Percentiles rank a stretch among this genome's conserved stretches.
These are phyloP conservation scores for Gentiana dahurica DNA, from an alignment of 257 asterid species.

Conservation along the genomic window DNA sequence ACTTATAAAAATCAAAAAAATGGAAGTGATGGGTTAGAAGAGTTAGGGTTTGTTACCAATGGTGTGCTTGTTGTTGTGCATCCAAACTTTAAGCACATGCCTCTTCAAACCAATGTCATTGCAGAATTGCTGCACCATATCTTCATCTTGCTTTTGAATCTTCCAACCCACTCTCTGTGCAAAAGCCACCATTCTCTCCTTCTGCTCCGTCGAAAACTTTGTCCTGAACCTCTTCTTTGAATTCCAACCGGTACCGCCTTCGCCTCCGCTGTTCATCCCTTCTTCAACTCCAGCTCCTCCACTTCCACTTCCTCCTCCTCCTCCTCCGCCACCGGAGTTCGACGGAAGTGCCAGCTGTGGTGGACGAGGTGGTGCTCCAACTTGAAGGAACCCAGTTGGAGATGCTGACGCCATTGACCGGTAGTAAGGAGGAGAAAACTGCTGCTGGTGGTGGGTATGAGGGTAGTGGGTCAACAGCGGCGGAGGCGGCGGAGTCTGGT, in stretches of 20 bases:
- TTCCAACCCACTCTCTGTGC: conserved; percentile 49
- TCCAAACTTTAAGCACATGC: conserved; percentile 64
- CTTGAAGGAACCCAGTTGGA: conserved; percentile 29
- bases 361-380: conserved; percentile 20
- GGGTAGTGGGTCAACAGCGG: conserved; percentile 6
- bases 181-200: conserved; percentile 39
- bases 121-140: conserved; percentile 38
- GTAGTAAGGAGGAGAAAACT: conserved; percentile 16
- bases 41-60: conserved; percentile 35
- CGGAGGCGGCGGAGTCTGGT: conserved; percentile 15
- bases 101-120: conserved; percentile 38
- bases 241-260: conserved; percentile 14
- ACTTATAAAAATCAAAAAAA: not conserved
- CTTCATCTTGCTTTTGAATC: conserved; percentile 41
- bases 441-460: conserved; percentile 7
- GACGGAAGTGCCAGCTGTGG: conserved; percentile 23
- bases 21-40: not conserved
- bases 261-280: conserved; percentile 21
- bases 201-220: conserved; percentile 43
- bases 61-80: conserved; percentile 59
- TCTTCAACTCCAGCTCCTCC: conserved; percentile 25
- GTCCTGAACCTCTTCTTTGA: conserved; percentile 40
- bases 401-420: conserved; percentile 11
- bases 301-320: conserved; percentile 23
- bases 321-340: conserved; percentile 30